Evolutionary conservation across 345 rosid genomes (phyloP), one percentile per base, ranked within the genome.

Genomic region (Toxicodendron radicans): DNA sequence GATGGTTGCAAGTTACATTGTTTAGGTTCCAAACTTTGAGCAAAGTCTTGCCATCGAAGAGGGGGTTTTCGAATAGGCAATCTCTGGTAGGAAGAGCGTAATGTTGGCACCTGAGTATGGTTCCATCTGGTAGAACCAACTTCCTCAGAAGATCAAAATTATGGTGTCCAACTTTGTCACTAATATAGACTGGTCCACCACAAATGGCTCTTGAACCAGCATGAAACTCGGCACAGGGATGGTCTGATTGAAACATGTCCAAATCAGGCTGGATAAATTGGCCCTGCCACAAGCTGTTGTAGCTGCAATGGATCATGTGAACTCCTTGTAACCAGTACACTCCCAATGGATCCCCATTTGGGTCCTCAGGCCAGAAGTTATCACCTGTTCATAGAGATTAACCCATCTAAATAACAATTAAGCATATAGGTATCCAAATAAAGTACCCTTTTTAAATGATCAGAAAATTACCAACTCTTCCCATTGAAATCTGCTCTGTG

Each of bases 241-340:
- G 81, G 3, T 32, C 64, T 58, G 72, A 52, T 53, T 80, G 81
- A 72, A 83, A 77, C 82, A 77, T 72, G 49, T 80, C 79, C 83
- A 80, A 75, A 73, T 83, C 72, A 8, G 80, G 83, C 32, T 78
- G 80, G 60, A 83, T 73, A 62, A 83, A 80, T 35, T 78, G 75
- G 8, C 80, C 82, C 11, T 38, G 52, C 70, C 76, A 80, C 32
- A 75, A 12, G 72, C 71, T 59, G 78, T 79, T 83, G 56, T 79
- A 83, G 7, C 41, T 32, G 73, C 85, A 60, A 43, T 79, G 46
- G 33, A 77, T 38, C 56, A 72, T 57, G 65, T 78, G 82, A 14
- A 78, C 56, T 56, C 74, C 74, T 56, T 78, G 81, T 11, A 73
- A n/a, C 77, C 77, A 78, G 18, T 52, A 73, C 0, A 27, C 67